Conservation (phyloP, 352 stramenopile genomes). For the Globisporangium lucens region DNA sequence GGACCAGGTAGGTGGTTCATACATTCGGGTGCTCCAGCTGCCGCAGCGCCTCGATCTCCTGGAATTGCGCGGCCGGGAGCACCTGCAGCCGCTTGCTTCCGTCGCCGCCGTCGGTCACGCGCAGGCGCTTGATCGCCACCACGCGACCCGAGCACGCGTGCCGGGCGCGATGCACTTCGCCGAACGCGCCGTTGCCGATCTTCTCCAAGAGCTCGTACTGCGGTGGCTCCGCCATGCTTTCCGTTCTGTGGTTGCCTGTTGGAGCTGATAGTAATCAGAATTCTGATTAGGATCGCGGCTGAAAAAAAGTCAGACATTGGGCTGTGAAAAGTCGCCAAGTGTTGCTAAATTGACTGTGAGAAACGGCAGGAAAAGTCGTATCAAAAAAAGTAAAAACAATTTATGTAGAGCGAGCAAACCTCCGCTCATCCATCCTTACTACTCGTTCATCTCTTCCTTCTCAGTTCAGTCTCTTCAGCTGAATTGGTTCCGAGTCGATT, state of each 20-base stretch:
- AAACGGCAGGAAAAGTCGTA: not conserved
- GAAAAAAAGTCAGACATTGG: not conserved
- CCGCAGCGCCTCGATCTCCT: slow-evolving; percentile 73
- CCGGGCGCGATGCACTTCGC: slow-evolving; percentile 56
- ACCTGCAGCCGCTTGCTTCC: slow-evolving; percentile 41
- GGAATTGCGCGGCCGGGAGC: slow-evolving; percentile 58
- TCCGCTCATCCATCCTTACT: not conserved
- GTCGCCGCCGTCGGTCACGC: slow-evolving; percentile 44
- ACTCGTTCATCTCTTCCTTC: not conserved
- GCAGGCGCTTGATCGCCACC: slow-evolving; percentile 59
- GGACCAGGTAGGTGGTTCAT: not conserved
- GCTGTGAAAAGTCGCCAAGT: not conserved
- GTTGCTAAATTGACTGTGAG: not conserved
- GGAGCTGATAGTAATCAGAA: no score
- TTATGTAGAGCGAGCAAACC: not conserved
- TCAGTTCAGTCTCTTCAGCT: not conserved
- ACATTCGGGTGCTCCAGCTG: slow-evolving; percentile 73
- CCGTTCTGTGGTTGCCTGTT: not conserved
- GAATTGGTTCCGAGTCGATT: not conserved
- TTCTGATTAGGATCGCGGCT: not conserved
- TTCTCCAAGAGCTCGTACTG: slow-evolving; percentile 64
- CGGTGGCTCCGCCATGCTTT: slow-evolving; percentile 5
- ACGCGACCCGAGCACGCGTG: slow-evolving; percentile 38
- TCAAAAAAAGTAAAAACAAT: not conserved
- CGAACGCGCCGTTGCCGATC: slow-evolving; percentile 69